Conservation (phyloP, 2,329 filamentous ascomycete species). For the Alternaria alternata region DNA sequence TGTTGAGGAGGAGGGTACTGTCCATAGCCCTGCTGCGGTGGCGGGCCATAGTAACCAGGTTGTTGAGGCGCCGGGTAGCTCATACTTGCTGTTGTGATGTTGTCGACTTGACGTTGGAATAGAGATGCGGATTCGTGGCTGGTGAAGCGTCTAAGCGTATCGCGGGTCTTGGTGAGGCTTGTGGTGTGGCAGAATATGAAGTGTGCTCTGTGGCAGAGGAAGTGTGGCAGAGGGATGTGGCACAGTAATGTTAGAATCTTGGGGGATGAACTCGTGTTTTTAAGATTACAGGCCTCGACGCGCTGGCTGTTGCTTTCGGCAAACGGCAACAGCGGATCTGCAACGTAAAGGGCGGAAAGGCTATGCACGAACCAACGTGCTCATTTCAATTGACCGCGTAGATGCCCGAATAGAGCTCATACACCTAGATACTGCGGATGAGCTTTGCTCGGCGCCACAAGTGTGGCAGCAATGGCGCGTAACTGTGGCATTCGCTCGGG, state of each 20-base stretch:
- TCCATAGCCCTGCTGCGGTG: conserved; percentile 28
- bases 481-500: conserved; percentile 11
- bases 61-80: conserved; percentile 28
- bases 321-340: conserved; percentile 13
- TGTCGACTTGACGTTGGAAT: conserved; percentile 21
- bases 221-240: conserved; percentile 17
- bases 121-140: conserved; percentile 21
- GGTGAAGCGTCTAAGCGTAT: conserved; percentile 17
- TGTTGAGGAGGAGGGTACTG: conserved; percentile 43
- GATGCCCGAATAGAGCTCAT: conserved; percentile 1
- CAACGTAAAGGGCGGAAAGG: conserved; percentile 1
- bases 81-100: conserved; percentile 10
- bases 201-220: conserved; percentile 14
- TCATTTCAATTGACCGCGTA: conserved; percentile 2
- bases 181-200: not conserved
- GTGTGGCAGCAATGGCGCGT: conserved; percentile 16
- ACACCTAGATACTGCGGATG: not conserved
- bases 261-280: conserved; percentile 3
- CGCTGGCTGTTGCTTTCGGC: conserved; percentile 6
- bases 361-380: conserved; percentile 7
- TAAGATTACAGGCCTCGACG: conserved; percentile 1
- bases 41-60: conserved; percentile 37
- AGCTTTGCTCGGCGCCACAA: conserved; percentile 23
- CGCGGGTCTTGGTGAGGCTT: conserved; percentile 11
- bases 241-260: conserved; percentile 8